These are phyloP conservation scores for Dictyostelium brefeldianum DNA, from an alignment of 78 protist species.

Conservation along the genomic window DNA sequence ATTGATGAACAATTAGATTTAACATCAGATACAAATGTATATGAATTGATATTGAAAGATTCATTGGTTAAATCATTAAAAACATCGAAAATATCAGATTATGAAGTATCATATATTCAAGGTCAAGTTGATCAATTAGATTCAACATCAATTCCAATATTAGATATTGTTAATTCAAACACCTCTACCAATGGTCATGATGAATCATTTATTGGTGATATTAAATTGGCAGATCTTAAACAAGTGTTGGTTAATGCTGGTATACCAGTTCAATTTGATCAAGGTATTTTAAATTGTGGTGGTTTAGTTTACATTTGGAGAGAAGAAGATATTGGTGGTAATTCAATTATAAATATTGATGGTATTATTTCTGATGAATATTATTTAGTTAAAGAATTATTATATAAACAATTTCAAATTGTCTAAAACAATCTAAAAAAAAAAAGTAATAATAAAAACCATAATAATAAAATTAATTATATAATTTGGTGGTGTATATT, in stretches of 20 bases:
- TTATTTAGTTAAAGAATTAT: constrained; percentile 53
- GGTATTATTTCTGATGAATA: constrained; percentile 72
- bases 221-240: constrained; percentile 66
- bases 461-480: not conserved
- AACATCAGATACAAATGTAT: constrained; percentile 77
- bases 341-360: constrained; percentile 58
- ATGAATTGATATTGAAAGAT: constrained; percentile 58
- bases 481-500: not conserved
- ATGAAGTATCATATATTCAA: constrained; percentile 58
- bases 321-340: constrained; percentile 65
- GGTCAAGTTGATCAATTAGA: constrained; percentile 38
- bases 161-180: not conserved
- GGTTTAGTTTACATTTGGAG: constrained; percentile 67
- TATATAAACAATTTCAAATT: constrained; percentile 66
- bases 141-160: not conserved
- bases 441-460: not conserved
- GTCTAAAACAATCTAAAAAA: constrained; percentile 7
- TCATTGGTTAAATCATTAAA: constrained; percentile 27
- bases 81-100: constrained; percentile 47
- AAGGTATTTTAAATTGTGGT: constrained; percentile 48
- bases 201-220: constrained; percentile 67
- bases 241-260: constrained; percentile 26
- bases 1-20: constrained; percentile 32
- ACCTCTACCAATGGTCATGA: constrained; percentile 2
- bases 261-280: constrained; percentile 57